Conservation (phyloP, 306 rosid genomes). For the Benincasa hispida region DNA sequence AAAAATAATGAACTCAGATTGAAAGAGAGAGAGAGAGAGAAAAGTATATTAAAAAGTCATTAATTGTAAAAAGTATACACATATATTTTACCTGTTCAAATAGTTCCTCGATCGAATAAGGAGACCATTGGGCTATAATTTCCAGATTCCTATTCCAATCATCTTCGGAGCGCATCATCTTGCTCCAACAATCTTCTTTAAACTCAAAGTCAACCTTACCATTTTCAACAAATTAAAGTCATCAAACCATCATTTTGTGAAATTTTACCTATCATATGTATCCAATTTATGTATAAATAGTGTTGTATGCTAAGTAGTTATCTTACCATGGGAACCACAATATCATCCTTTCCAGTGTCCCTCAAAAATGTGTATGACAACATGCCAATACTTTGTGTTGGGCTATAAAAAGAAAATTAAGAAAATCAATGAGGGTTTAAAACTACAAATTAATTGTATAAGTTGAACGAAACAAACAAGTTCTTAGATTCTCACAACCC, state of each 20-base stretch:
- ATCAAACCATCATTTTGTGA: neutral
- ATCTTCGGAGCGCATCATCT: conserved; percentile 37
- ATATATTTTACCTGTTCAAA: conserved; percentile 32
- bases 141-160: conserved; percentile 69
- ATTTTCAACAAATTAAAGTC: neutral
- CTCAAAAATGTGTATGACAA: conserved; percentile 87
- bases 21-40: no score
- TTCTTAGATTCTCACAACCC: no score
- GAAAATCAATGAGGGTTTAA: no score
- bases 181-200: conserved; percentile 38
- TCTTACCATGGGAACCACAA: conserved; percentile 90
- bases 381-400: conserved; percentile 83
- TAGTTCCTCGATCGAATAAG: conserved; percentile 49
- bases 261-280: neutral
- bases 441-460: no score
- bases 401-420: conserved; percentile 21
- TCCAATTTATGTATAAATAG: neutral
- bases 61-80: neutral
- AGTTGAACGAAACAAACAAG: neutral
- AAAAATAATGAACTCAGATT: no score
- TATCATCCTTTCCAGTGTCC: conserved; percentile 86
- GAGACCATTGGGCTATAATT: conserved; percentile 74
- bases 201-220: conserved; percentile 68
- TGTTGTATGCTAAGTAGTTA: neutral
- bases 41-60: neutral